phyloP scores from a whole-genome alignment of 371 early-diverging fungal species.

The Conidiobolus incongruus region DNA sequence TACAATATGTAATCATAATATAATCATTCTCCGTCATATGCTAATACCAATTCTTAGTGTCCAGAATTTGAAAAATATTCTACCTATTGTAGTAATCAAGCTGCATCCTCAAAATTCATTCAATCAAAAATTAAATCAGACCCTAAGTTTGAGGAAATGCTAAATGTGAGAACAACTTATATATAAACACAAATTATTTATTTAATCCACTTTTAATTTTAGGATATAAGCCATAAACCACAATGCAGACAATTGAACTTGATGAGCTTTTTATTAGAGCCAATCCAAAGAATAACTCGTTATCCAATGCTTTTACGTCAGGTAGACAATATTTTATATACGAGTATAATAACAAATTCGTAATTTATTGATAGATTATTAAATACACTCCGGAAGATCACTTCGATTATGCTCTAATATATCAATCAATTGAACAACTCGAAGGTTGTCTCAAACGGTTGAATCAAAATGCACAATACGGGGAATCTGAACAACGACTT shows the following conservation, averaged over 20 bases:
- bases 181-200: too few relatives aligned
- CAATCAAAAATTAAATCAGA: conserved; percentile 2
- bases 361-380: too few relatives aligned
- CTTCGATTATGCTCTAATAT: conserved; percentile 26
- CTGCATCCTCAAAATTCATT: conserved; percentile 12
- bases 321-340: too few relatives aligned
- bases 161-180: too few relatives aligned
- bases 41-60: not conserved
- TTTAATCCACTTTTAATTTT: conserved; percentile 18
- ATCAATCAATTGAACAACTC: conserved; percentile 15
- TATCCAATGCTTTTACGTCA: conserved; percentile 75
- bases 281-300: conserved; percentile 83
- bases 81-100: conserved; percentile 15
- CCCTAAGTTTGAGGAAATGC: not conserved
- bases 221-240: conserved; percentile 31
- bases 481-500: conserved; percentile 47
- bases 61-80: conserved; percentile 14
- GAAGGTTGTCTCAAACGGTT: conserved; percentile 43
- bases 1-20: not conserved
- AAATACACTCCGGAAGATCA: conserved; percentile 62
- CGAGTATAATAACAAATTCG: too few relatives aligned
- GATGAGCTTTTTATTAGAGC: conserved; percentile 65
- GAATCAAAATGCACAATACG: conserved; percentile 50
- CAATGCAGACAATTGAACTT: conserved; percentile 61
- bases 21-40: not conserved